phyloP scores from a whole-genome alignment of 1,139 yeast genomes.

The Suhomyces maxii region DNA sequence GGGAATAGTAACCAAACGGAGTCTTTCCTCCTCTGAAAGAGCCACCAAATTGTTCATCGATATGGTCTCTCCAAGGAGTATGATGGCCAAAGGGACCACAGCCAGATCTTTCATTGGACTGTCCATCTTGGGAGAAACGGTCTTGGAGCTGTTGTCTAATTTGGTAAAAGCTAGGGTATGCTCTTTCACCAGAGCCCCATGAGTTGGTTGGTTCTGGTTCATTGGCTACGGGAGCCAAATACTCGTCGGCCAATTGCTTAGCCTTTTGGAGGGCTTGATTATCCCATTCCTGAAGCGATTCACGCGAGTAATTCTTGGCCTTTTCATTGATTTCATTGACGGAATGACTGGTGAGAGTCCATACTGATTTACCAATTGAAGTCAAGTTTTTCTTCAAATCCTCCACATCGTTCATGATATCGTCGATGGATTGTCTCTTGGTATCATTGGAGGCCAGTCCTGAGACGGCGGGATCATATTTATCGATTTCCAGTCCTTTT shows the following conservation, averaged over 20 bases:
- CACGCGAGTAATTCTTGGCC: constrained; percentile 19
- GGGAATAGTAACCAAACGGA: constrained; percentile 54
- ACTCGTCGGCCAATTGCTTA: constrained; percentile 2
- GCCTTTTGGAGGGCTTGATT: constrained; percentile 5
- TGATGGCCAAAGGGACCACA: background rate
- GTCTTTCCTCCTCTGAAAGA: constrained; percentile 19
- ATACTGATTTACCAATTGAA: constrained; percentile 18
- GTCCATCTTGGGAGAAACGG: background rate
- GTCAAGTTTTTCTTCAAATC: constrained; percentile 19
- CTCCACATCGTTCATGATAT: constrained; percentile 20
- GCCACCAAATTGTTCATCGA: constrained; percentile 2
- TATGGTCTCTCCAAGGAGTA: background rate
- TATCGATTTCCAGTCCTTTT: background rate
- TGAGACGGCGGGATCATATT: background rate
- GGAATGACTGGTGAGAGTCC: constrained; percentile 27
- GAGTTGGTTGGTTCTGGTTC: background rate
- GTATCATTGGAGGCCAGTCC: background rate
- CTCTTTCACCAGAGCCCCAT: background rate
- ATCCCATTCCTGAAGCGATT: constrained; percentile 1
- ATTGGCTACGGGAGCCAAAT: background rate
- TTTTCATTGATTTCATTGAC: constrained; percentile 24
- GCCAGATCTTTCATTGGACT: background rate
- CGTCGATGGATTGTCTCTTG: constrained; percentile 14
- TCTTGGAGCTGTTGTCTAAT: constrained; percentile 2
- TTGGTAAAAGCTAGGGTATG: constrained; percentile 4